A percentile compares a stretch with the other conserved stretches of the same genome.
These are phyloP conservation scores for Tephrocybe sp. DNA, from an alignment of 768 basidiomycete species.

Conservation along the genomic window DNA sequence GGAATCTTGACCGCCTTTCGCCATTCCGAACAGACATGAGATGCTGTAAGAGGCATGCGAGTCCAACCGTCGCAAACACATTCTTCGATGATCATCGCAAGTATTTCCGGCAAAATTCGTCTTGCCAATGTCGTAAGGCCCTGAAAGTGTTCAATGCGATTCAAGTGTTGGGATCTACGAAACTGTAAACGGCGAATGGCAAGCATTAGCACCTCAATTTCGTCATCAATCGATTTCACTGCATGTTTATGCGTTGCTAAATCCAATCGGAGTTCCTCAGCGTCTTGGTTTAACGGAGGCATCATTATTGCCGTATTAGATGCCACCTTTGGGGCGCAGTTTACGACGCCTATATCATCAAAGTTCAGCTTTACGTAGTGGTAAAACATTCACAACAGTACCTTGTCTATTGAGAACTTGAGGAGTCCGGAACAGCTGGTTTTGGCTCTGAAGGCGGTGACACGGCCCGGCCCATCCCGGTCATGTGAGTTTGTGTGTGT, in stretches of 20 bases:
- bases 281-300: too few relatives aligned
- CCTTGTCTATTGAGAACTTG: neutral
- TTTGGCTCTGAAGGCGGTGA: too few relatives aligned
- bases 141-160: constrained; percentile 41
- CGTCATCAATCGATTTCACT: constrained; percentile 38
- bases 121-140: constrained; percentile 55
- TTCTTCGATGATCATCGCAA: constrained; percentile 52
- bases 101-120: constrained; percentile 54
- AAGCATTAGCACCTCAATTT: constrained; percentile 40
- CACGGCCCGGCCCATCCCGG: too few relatives aligned
- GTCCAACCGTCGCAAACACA: constrained; percentile 53
- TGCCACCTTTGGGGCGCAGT: too few relatives aligned
- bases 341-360: too few relatives aligned
- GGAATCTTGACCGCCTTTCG: constrained; percentile 50
- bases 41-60: constrained; percentile 52
- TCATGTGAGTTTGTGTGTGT: constrained; percentile 12
- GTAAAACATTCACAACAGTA: neutral
- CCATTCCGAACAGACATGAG: constrained; percentile 63
- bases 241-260: constrained; percentile 36
- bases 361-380: neutral
- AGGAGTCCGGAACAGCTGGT: too few relatives aligned
- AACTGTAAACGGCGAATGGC: constrained; percentile 42
- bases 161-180: constrained; percentile 39
- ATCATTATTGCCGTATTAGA: too few relatives aligned
- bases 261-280: neutral